phyloP scores from a whole-genome alignment of 768 basidiomycete genomes.

The Russula abietina region DNA sequence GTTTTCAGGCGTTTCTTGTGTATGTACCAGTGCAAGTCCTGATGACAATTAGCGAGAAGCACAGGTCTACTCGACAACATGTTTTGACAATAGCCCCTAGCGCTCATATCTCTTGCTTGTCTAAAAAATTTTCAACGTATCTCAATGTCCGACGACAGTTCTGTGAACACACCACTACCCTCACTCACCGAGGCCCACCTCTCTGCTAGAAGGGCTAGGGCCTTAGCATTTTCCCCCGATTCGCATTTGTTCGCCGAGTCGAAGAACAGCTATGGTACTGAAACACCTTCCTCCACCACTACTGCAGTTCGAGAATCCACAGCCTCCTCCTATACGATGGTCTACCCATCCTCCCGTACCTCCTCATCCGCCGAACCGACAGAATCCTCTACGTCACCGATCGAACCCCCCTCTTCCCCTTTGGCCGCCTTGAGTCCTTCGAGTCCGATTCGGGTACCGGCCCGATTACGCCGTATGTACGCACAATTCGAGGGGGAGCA shows the following conservation, averaged over 20 bases:
- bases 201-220: background rate
- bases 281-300: background rate
- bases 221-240: slow-evolving; percentile 6
- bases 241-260: background rate
- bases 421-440: background rate
- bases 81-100: slow-evolving; percentile 6
- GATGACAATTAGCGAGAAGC: background rate
- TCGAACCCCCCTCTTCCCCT: background rate
- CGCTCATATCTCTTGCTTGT: slow-evolving; percentile 5
- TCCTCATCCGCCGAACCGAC: slow-evolving; percentile 10
- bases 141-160: slow-evolving; percentile 13
- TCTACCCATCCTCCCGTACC: slow-evolving; percentile 8
- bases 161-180: slow-evolving; percentile 2
- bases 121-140: background rate
- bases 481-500: background rate
- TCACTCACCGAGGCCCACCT: background rate
- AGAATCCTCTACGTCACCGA: background rate
- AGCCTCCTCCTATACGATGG: slow-evolving; percentile 1
- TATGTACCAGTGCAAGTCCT: background rate
- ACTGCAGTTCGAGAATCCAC: slow-evolving; percentile 4
- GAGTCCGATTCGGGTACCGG: slow-evolving; percentile 11
- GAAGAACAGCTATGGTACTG: background rate
- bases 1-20: background rate
- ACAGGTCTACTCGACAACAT: background rate
- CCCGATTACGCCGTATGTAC: slow-evolving; percentile 17